Evolutionary conservation across 345 rosid species (phyloP), one percentile per base, ranked within the genome.

Genomic region (Eutrema yunnanense): DNA sequence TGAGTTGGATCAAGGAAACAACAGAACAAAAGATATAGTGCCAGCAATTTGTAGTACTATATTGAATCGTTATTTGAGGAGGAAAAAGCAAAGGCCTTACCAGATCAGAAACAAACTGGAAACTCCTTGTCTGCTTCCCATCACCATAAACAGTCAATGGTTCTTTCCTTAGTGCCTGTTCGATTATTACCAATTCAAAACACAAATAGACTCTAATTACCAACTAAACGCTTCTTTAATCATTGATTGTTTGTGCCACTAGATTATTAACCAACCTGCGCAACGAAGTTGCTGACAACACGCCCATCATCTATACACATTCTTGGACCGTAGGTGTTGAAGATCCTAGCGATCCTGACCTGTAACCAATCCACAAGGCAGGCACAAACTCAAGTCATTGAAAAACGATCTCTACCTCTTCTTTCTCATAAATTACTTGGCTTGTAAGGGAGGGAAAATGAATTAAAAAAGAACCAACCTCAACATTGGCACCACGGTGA

Each of bases 291-390:
- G 84, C 97, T 90, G 30, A 88, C 97, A 19, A 90, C 95, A 9
- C 97, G 95, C 10, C 95, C 97, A 69, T 90, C 97, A 13, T 90
- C 97, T 27, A 90, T 80, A 81, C 92, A 90, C 97, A 90, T 90
- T 11, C 95, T 90, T 8, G 97, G 92, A 41, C 92, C 92, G 16
- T 91, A 91, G 1, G 95, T 91, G 82, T 88, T 91, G 22, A 91
- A 91, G 67, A 91, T 91, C 75, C 95, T 69, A 74, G 97, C 97
- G 61, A 88, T 91, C 58, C 95, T 82, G 65, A 82, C 92, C 97
- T 90, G 71, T 30, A 8, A 56, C 40, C 59, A 62, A 56, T 55
- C 43, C 46, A 60, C 47, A 56, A 32, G 9, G 9, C 64, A 75
- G 9, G 38, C 37, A 30, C 37, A 47, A 37, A 40, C 9, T 38